Evolutionary conservation across 345 rosid genomes (phyloP), one percentile per base, ranked within the genome.

Genomic region (Eucalyptus grandis): DNA sequence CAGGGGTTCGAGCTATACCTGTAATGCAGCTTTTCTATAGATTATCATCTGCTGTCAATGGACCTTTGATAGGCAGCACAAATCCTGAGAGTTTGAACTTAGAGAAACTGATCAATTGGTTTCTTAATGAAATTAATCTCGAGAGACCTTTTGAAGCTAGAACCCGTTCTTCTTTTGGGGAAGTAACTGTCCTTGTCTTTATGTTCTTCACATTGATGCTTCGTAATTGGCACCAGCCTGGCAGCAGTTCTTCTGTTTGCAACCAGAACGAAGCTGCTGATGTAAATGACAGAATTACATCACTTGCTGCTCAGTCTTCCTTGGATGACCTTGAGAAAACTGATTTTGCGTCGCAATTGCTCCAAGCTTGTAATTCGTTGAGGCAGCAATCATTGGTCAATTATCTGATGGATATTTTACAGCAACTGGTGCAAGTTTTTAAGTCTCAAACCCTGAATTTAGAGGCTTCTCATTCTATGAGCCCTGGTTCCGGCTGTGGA

Each of bases 181-280:
- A 96, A 93, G 96, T 97, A 90, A 95, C 95, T 26, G 97, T 98
- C 87, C 96, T 98, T 91, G 96, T 98, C 89, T 98, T 98, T 92
- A 97, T 97, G 99, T 98, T 98, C 92, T 96, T 97, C 94, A 98
- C 99, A 88, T 92, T 98, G 96, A 98, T 98, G 99, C 99, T 98
- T 85, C 97, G 99, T 88, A 98, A 97, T 90, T 98, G 99, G 99
- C 99, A 98, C 89, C 99, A 97, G 90, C 99, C 99, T 89, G 99
- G 99, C 80, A 94, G 93, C 88, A 98, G 96, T 91, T 82, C 92
- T 90, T 91, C 95, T 91, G 87, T 88, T 87, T 88, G 93, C 85
- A 95, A 93, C 91, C 87, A 94, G 86, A 89, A 94, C 56, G 98
- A 94, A 91, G 92, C 87, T 91, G 80, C 92, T 40, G 96, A 96